Base-by-base conservation (phyloP, 1,284 basidiomycete genomes). In the Pholiota adiposa region DNA sequence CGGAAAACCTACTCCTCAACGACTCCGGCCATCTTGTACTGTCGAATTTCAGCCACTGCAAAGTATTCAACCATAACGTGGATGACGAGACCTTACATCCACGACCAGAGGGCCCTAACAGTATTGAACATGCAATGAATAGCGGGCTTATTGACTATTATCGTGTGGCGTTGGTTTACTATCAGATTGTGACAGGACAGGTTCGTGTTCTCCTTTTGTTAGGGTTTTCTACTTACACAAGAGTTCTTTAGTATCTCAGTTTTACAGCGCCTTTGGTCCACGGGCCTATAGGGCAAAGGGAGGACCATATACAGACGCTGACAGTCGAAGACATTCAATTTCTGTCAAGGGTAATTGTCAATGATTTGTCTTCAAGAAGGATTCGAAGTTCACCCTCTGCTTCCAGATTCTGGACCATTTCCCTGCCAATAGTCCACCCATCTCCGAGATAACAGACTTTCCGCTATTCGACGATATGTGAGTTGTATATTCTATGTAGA, bases 11-110 rank as follows among this genome's bases (percentile, higher is more conserved):
- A 9, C 40, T 54, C 38, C 16, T 54, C 9, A 27, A n/a, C 6
- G 52, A 54, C 52, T 36, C 38, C 16, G 27, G 52, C 4, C 52
- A 54, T 18, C 36, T 54, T 25, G 40, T 54, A 5, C 25, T 54
- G 11, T 43, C 52, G 38, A 54, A 54, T 19, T 54, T 54, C 38
- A 44, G 38, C 8, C 27, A 44, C n/a, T 54, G 23, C 11, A 25
- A 40, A 12, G 27, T 31, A 16, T 50, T 29, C 25, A 19, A 31
- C 25, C 46, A 31, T 27, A 50, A 50, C 11, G n/a, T 33, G 31
- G 27, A 50, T 6, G 19, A 19, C 19, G 33, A 25, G 11, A 21
- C 31, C 18, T 4, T 36, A 14, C 25, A 21, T 33, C 21, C 21
- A 0, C 6, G 36, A 7, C 19, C 31, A 19, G 14, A 34, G 12